Conservation (phyloP, 2,329 filamentous ascomycete species). For the Trichoderma cornu-damae region DNA sequence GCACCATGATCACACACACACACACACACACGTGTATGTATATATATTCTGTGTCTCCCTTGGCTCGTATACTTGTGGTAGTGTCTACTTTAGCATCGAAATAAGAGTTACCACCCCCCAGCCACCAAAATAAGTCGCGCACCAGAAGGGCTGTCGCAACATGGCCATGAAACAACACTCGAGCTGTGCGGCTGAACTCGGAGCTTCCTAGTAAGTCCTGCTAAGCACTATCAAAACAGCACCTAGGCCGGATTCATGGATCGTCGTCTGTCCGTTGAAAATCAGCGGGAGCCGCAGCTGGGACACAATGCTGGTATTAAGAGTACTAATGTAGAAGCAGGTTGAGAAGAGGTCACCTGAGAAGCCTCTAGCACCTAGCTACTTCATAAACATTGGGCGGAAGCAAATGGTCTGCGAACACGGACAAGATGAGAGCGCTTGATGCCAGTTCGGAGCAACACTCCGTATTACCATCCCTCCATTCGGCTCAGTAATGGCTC, state of each 20-base stretch:
- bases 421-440: too few species aligned
- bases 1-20: background rate
- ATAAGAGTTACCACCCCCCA: background rate
- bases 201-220: background rate
- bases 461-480: background rate
- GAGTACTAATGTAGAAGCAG: too few species aligned
- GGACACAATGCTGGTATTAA: too few species aligned
- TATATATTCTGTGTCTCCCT: too few species aligned
- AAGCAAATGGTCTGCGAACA: too few species aligned
- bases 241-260: too few species aligned
- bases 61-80: background rate
- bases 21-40: too few species aligned
- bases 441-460: background rate
- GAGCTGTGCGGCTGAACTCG: slow-evolving; percentile 8
- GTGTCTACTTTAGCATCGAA: background rate
- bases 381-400: too few species aligned
- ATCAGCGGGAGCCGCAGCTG: too few species aligned
- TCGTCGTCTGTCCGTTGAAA: too few species aligned
- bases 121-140: background rate
- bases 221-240: background rate
- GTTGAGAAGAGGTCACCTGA: too few species aligned
- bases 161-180: slow-evolving; percentile 6
- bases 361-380: too few species aligned
- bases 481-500: background rate
- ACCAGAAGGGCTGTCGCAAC: background rate